Base-by-base conservation (phyloP, 2,329 filamentous ascomycete genomes). In the Ceratocystis destructans region DNA sequence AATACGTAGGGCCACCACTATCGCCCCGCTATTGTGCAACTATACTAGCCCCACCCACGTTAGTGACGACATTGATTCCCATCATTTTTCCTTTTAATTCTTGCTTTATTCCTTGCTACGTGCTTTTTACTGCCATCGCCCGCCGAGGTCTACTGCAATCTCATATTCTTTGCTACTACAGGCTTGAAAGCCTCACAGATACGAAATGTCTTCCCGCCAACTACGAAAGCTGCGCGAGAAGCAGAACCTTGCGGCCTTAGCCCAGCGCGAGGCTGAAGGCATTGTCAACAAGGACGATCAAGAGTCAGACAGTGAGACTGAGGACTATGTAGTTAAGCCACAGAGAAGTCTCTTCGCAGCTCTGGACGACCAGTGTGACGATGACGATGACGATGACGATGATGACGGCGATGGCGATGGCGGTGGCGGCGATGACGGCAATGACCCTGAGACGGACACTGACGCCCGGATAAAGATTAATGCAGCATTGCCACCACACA, bases 181-280 rank as follows among this genome's bases (percentile, higher is more conserved):
- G 15, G 15, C n/a, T 48, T 25, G 17, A 7, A 10, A 61, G 50
- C 5, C 6, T 25, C 17, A 63, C 64, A 59, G 12, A 20, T 17
- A 55, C 70, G 73, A 33, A 48, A 82, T 82, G 80, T 82, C 80
- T 22, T 81, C 75, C 66, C 74, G 80, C 61, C 80, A 82, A 69
- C 72, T 82, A 55, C 78, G 80, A 59, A 82, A 79, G 73, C 74
- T 82, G 45, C 79, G 79, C 67, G 77, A 80, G 72, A 78, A 80
- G 72, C 76, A 77, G 61, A 79, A 81, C 71, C 73, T 79, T 17
- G 75, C 77, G 69, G 50, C 61, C 7, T 41, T 64, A 2, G 41
- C 37, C 0, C 68, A 64, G 2, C 64, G 69, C 6, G 69, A 72
- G 12, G 65, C 71, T 5, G 62, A 62, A 0, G 71, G 73, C 4